Conservation (phyloP, 495 filamentous ascomycete genomes). For the Neurospora africana region DNA sequence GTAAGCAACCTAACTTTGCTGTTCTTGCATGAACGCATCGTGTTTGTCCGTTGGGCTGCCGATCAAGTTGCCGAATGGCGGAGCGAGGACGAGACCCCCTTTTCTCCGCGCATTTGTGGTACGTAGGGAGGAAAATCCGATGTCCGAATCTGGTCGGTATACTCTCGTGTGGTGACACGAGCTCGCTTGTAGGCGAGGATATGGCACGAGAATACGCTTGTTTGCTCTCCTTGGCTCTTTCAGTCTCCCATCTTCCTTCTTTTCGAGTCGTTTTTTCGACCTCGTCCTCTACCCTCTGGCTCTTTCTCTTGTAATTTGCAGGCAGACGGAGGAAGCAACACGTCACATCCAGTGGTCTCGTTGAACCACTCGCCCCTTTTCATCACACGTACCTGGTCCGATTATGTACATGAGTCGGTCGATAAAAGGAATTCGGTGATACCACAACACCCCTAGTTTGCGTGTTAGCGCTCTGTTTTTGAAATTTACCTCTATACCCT, state of each 20-base stretch:
- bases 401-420: background rate
- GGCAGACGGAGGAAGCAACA: background rate
- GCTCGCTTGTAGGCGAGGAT: background rate
- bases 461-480: background rate
- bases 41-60: background rate
- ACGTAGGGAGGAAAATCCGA: background rate
- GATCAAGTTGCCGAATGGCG: background rate
- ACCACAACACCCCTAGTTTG: background rate
- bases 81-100: background rate
- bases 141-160: background rate
- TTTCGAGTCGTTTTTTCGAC: background rate
- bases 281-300: background rate
- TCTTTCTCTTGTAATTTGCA: background rate
- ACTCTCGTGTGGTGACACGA: background rate
- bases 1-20: background rate
- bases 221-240: background rate
- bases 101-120: background rate
- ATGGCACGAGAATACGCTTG: background rate
- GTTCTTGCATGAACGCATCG: background rate
- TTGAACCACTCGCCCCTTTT: background rate
- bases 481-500: background rate
- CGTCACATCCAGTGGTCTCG: background rate
- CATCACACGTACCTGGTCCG: background rate
- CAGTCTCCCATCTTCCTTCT: background rate
- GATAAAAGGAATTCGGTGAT: background rate